A percentile compares a stretch with the other conserved stretches of the same genome.
These are phyloP conservation scores for Juncus effusus DNA, from an alignment of 176 grass and related monocot species.

Conservation along the genomic window DNA sequence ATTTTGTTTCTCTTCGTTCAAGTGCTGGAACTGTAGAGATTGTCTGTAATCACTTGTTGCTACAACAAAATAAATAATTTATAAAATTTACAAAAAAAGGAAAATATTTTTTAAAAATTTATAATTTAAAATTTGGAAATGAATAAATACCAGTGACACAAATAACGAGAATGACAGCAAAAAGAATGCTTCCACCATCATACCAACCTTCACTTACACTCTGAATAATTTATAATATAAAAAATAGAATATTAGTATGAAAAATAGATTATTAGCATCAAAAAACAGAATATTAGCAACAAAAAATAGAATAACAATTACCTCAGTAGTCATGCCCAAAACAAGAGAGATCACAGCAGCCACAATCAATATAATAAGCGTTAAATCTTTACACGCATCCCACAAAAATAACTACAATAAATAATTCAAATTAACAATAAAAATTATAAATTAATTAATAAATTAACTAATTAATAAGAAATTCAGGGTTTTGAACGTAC, in stretches of 20 bases:
- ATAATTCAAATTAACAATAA: slow-evolving; percentile 16
- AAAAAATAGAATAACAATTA: too few relatives aligned
- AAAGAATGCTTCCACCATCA: slow-evolving; percentile 95
- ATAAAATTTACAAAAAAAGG: background rate
- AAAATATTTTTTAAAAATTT: slow-evolving; percentile 11
- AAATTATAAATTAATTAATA: slow-evolving; percentile 15
- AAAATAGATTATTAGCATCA: slow-evolving; percentile 7
- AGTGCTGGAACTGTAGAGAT: slow-evolving; percentile 89
- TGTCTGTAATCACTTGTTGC: slow-evolving; percentile 90
- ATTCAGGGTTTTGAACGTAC: background rate
- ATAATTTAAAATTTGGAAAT: slow-evolving; percentile 19
- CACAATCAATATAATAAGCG: slow-evolving; percentile 77
- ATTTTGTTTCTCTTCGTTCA: slow-evolving; percentile 97
- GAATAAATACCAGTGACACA: slow-evolving; percentile 74
- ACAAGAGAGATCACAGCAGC: slow-evolving; percentile 82
- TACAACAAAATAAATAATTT: slow-evolving; percentile 41
- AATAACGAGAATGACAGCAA: slow-evolving; percentile 95
- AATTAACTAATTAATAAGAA: background rate
- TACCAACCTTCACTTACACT: slow-evolving; percentile 91
- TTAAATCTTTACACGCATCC: slow-evolving; percentile 95
- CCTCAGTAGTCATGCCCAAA: slow-evolving; percentile 89
- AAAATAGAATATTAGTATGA: background rate
- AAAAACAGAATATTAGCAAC: slow-evolving; percentile 5
- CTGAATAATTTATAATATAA: slow-evolving; percentile 35
- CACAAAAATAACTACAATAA: slow-evolving; percentile 73